These are phyloP conservation scores for Penicillium odoratum DNA, from an alignment of 495 filamentous ascomycete genomes.

Conservation along the genomic window DNA sequence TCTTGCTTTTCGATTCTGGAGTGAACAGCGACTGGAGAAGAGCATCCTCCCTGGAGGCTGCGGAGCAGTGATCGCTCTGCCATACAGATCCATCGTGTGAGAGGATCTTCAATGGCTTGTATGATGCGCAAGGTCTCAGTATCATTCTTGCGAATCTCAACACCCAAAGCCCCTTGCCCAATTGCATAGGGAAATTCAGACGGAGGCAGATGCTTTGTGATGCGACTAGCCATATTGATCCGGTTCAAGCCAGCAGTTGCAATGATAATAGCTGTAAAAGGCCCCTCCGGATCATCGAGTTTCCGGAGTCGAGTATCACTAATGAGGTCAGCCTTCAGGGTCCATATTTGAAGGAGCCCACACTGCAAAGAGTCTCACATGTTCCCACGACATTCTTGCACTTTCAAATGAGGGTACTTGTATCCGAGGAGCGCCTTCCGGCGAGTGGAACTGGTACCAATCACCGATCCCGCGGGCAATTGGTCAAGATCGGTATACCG, in stretches of 20 bases:
- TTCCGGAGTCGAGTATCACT: conserved; percentile 15
- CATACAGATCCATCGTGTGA: conserved; percentile 12
- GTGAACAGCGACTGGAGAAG: conserved; percentile 11
- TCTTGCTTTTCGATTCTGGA: not conserved
- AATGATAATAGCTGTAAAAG: conserved; percentile 11
- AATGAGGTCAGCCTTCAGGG: not conserved
- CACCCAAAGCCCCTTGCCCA: conserved; percentile 12
- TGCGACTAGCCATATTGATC: conserved; percentile 10
- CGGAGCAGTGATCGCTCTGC: conserved; percentile 12
- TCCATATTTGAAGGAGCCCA: not conserved
- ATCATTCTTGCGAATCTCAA: conserved; percentile 10
- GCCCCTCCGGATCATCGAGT: conserved; percentile 9
- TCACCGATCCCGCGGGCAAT: conserved; percentile 10
- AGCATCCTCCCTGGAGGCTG: conserved; percentile 13
- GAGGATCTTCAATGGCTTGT: conserved; percentile 10
- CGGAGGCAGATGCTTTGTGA: conserved; percentile 7
- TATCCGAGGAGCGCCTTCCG: conserved; percentile 12
- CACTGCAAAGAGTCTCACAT: conserved; percentile 2
- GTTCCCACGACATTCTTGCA: conserved; percentile 13
- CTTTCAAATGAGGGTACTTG: conserved; percentile 10
- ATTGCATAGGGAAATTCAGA: conserved; percentile 14
- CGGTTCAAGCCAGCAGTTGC: conserved; percentile 15
- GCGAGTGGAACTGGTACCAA: conserved; percentile 13
- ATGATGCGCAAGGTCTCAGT: conserved; percentile 1
- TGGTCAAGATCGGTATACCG: conserved; percentile 5